Base-by-base conservation (phyloP, 768 basidiomycete species). In the Phlegmacium glaucopus region DNA sequence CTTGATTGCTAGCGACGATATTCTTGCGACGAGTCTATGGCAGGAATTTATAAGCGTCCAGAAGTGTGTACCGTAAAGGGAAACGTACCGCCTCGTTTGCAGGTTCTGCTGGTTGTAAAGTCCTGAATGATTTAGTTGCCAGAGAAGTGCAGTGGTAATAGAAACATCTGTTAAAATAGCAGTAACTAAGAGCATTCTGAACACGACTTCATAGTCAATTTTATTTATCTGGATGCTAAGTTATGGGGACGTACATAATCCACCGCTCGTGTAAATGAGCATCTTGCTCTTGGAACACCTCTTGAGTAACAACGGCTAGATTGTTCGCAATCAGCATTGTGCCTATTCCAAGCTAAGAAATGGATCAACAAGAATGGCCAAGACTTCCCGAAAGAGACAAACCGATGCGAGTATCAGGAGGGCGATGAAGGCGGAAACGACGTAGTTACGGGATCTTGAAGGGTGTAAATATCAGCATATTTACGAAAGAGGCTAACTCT, bases 381-480 rank as follows among this genome's bases (percentile, higher is more conserved):
- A n/a, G n/a, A n/a, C n/a, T 34, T 34, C 11, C 6, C 10, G n/a
- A 34, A 6, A 4, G n/a, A 34, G 11, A n/a, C 32, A 6, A 34
- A 34, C 32, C 2, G 32, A 34, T 34, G 32, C 6, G 32, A 34
- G 10, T 34, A 34, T 34, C 32, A 34, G 32, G 2, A 44, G 2
- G 10, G 35, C 17, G 15, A 34, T 42, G 25, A 39, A 7, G 29
- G 22, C n/a, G 5, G 44, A 16, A 6, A 47, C 27, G 29, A 38
- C 38, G 27, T 42, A 43, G 22, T 53, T 53, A n/a, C 27, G 18
- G 8, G 52, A 49, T n/a, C 52, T 53, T 29, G 15, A 3, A 12
- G 8, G 12, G 11, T 15, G 9, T 9, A 10, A 38, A 1, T 4
- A 11, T 35, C 15, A 25, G n/a, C n/a, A n/a, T n/a, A n/a, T n/a